phyloP scores from a whole-genome alignment of 345 rosid species.

The Pistacia vera region DNA sequence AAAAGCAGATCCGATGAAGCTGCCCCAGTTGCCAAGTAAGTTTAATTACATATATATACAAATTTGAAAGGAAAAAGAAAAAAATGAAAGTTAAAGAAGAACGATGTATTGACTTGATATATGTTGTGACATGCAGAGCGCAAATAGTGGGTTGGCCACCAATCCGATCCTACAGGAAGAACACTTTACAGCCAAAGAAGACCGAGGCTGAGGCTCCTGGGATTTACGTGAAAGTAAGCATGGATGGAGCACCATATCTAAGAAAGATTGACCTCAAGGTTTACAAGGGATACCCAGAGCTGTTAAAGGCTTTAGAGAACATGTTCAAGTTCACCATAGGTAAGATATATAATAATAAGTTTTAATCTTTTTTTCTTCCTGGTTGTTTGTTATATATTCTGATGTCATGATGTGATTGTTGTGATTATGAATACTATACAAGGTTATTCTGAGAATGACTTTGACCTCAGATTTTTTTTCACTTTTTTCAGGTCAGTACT shows the following conservation, averaged over 20 bases:
- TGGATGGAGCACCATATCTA: slow-evolving; percentile 88
- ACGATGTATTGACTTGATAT: not conserved
- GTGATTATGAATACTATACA: not conserved
- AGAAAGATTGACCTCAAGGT: slow-evolving; percentile 73
- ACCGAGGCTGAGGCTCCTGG: slow-evolving; percentile 50
- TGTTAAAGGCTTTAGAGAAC: slow-evolving; percentile 62
- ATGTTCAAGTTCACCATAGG: slow-evolving; percentile 77
- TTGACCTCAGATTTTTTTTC: slow-evolving; percentile 3
- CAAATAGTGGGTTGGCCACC: slow-evolving; percentile 91
- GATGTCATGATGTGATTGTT: slow-evolving; percentile 6
- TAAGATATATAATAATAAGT: slow-evolving; percentile 4
- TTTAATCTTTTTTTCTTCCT: not conserved
- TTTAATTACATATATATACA: not conserved
- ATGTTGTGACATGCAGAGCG: slow-evolving; percentile 33
- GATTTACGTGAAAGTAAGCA: slow-evolving; percentile 80
- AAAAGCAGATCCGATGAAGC: slow-evolving; percentile 37
- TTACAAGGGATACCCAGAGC: slow-evolving; percentile 57
- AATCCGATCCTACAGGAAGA: slow-evolving; percentile 63
- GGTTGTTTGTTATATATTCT: not conserved
- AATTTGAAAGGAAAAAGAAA: too few relatives aligned
- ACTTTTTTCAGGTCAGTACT: slow-evolving; percentile 49
- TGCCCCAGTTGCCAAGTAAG: slow-evolving; percentile 71
- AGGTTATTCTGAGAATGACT: not conserved
- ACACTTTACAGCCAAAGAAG: slow-evolving; percentile 47
- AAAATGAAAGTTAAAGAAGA: too few relatives aligned